A percentile compares a stretch with the other conserved stretches of the same genome.
phyloP scores from a whole-genome alignment of 495 filamentous ascomycete genomes.

The Aspergillus steynii region DNA sequence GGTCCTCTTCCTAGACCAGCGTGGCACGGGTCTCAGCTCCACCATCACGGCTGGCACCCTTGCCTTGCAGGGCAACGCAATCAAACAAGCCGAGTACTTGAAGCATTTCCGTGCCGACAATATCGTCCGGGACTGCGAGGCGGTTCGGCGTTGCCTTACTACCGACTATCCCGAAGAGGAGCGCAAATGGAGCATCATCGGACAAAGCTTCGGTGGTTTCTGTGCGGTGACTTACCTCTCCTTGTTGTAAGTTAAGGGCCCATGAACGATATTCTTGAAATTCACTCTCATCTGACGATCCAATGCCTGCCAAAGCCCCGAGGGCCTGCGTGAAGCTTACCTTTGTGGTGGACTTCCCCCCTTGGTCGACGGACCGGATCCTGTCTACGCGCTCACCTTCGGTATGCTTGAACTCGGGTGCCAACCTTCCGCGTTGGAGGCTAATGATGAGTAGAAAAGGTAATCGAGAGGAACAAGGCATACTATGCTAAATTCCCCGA shows the following conservation, averaged over 20 bases:
- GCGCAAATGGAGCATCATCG: slow-evolving; percentile 80
- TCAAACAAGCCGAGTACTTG: slow-evolving; percentile 74
- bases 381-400: slow-evolving; percentile 74
- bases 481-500: slow-evolving; percentile 88
- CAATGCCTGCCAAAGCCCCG: slow-evolving; percentile 48
- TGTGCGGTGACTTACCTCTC: slow-evolving; percentile 80
- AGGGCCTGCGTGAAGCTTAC: slow-evolving; percentile 79
- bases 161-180: slow-evolving; percentile 66
- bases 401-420: slow-evolving; percentile 26
- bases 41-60: slow-evolving; percentile 73
- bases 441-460: slow-evolving; percentile 47
- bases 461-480: slow-evolving; percentile 62
- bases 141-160: slow-evolving; percentile 73
- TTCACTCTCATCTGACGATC: slow-evolving; percentile 9
- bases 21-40: slow-evolving; percentile 82
- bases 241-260: slow-evolving; percentile 52
- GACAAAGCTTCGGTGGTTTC: slow-evolving; percentile 93
- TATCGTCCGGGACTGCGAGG: slow-evolving; percentile 86
- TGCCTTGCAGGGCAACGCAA: slow-evolving; percentile 59
- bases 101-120: slow-evolving; percentile 87
- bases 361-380: slow-evolving; percentile 65
- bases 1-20: slow-evolving; percentile 82
- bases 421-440: slow-evolving; percentile 11
- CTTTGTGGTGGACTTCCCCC: slow-evolving; percentile 81
- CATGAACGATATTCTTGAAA: neutral